A percentile compares a stretch with the other conserved stretches of the same genome.
Conservation (phyloP, 331 rosid species). For the Quercus phellos region DNA sequence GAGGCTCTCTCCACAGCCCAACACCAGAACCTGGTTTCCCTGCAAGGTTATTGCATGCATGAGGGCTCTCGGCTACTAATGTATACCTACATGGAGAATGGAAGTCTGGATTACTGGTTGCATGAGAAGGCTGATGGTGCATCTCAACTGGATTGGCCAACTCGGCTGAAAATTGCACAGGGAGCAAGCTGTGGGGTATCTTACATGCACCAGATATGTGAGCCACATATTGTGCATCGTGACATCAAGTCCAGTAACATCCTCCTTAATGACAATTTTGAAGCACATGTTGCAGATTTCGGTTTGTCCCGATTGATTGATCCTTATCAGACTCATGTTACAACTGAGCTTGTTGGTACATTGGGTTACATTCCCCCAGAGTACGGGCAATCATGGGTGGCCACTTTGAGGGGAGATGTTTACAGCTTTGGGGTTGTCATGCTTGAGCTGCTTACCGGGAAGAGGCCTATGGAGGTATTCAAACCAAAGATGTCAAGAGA, state of each 20-base stretch:
- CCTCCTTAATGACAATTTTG: constrained; percentile 65
- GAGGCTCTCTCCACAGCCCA: constrained; percentile 77
- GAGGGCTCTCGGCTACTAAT: constrained; percentile 65
- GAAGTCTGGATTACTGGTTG: constrained; percentile 84
- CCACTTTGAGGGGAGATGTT: constrained; percentile 83
- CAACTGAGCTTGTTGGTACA: constrained; percentile 94
- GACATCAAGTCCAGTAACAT: constrained; percentile 93
- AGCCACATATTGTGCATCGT: constrained; percentile 83
- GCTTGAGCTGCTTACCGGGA: constrained; percentile 77
- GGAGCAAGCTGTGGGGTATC: constrained; percentile 70
- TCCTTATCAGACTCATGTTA: constrained; percentile 83
- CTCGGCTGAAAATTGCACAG: constrained; percentile 50
- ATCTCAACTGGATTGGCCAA: constrained; percentile 70
- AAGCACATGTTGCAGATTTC: constrained; percentile 83
- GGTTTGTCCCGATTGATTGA: constrained; percentile 72
- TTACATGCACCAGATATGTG: constrained; percentile 74
- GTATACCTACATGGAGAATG: constrained; percentile 75
- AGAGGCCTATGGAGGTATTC: constrained; percentile 73
- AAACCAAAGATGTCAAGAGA: constrained; percentile 66
- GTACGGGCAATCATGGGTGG: constrained; percentile 90
- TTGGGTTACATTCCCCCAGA: constrained; percentile 88
- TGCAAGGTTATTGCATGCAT: constrained; percentile 75
- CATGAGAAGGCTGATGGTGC: constrained; percentile 72
- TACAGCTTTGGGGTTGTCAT: constrained; percentile 85
- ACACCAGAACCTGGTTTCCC: constrained; percentile 71